These are phyloP conservation scores for Lactarius evosmus DNA, from an alignment of 768 basidiomycete species.

Conservation along the genomic window DNA sequence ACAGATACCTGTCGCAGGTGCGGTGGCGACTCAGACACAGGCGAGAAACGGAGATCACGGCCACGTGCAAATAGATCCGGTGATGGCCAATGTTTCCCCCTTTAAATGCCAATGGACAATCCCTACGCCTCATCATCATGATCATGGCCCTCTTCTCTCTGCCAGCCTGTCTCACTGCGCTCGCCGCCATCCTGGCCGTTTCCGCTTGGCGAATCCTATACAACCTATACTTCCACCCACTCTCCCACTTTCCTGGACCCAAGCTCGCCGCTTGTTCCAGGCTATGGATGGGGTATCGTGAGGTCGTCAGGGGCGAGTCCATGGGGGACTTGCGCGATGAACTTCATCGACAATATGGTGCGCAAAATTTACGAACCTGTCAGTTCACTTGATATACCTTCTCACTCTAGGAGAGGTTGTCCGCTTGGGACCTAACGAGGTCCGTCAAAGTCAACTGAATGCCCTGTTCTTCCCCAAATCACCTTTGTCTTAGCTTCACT, in stretches of 20 bases:
- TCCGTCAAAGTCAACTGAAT: background rate
- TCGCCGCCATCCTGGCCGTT: background rate
- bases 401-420: background rate
- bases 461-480: background rate
- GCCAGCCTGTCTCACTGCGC: background rate
- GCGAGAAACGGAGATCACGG: too few relatives aligned
- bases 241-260: background rate
- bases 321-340: background rate
- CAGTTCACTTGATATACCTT: background rate
- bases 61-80: too few relatives aligned
- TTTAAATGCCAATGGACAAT: background rate
- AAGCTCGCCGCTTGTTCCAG: background rate
- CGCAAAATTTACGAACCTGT: too few relatives aligned
- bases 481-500: background rate
- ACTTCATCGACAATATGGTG: conserved; percentile 2
- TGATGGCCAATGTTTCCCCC: too few relatives aligned
- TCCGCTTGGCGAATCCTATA: background rate
- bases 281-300: background rate
- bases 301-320: background rate
- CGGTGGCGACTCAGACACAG: too few relatives aligned
- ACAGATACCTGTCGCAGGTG: too few relatives aligned
- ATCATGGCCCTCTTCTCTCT: background rate
- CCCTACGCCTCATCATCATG: too few relatives aligned
- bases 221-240: background rate
- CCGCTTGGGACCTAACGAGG: conserved; percentile 5